phyloP scores from a whole-genome alignment of 2,329 filamentous ascomycete genomes.

The Myriosclerotinia curreyana region DNA sequence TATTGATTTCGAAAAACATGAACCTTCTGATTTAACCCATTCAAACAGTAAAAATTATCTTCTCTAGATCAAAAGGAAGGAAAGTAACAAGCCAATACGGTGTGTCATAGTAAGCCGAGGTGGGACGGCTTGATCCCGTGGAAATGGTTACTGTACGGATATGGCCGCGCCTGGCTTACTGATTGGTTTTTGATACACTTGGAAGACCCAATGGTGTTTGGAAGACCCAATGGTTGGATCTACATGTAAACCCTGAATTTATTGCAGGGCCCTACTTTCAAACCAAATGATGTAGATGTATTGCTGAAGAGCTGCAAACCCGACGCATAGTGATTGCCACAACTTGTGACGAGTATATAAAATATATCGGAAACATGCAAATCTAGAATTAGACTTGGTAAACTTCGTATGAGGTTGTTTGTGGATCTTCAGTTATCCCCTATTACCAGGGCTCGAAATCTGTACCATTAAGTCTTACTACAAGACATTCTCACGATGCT shows the following conservation, averaged over 20 bases:
- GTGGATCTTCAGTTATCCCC: neutral
- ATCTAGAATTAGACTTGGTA: neutral
- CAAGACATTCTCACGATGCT: slow-evolving; percentile 12
- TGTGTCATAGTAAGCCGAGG: neutral
- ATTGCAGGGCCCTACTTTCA: neutral
- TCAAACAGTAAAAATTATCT: neutral
- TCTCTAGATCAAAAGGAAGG: slow-evolving; percentile 3
- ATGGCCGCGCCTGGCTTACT: neutral
- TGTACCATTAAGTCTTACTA: neutral
- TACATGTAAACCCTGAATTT: slow-evolving; percentile 7
- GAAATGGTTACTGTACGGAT: slow-evolving; percentile 17
- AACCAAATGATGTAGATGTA: too few relatives aligned
- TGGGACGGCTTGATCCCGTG: slow-evolving; percentile 16
- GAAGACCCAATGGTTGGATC: slow-evolving; percentile 6
- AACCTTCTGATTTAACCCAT: too few relatives aligned
- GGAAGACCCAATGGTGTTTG: slow-evolving; percentile 5
- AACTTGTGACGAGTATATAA: neutral
- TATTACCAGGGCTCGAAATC: slow-evolving; percentile 10
- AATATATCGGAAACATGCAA: neutral
- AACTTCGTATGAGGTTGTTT: neutral
- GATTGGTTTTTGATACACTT: slow-evolving; percentile 14
- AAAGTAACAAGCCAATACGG: neutral
- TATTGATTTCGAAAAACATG: too few relatives aligned
- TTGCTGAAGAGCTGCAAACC: neutral
- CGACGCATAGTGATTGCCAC: neutral